These are phyloP conservation scores for Eustoma russellianum DNA, from an alignment of 257 asterid genomes.

Conservation along the genomic window DNA sequence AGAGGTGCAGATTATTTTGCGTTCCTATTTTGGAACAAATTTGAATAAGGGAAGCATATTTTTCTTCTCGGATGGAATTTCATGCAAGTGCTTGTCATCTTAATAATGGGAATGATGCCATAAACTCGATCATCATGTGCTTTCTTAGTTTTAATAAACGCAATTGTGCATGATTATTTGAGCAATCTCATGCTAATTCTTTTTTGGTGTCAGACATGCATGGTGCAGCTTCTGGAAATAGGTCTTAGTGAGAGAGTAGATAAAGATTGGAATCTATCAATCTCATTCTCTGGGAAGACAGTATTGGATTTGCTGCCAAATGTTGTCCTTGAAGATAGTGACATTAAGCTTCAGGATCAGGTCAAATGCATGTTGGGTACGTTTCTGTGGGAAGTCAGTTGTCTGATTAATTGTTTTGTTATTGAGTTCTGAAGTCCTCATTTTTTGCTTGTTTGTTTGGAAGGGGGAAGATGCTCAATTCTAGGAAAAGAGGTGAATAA, in stretches of 20 bases:
- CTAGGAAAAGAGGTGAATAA: slow-evolving; percentile 58
- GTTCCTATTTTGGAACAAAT: no score
- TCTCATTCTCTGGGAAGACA: slow-evolving; percentile 27
- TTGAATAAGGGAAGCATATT: no score
- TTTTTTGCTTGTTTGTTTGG: slow-evolving; percentile 9
- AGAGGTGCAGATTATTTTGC: no score
- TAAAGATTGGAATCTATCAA: slow-evolving; percentile 52
- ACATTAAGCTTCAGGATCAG: slow-evolving; percentile 40
- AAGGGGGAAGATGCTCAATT: slow-evolving; percentile 66
- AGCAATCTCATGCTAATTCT: slow-evolving; percentile 8
- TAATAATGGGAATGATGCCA: no score
- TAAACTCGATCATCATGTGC: no score
- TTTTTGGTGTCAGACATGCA: slow-evolving; percentile 38
- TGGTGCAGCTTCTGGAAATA: slow-evolving; percentile 67
- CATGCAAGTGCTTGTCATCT: no score
- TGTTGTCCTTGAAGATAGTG: slow-evolving; percentile 36
- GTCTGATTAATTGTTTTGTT: no score
- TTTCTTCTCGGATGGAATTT: no score
- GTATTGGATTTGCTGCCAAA: slow-evolving; percentile 43
- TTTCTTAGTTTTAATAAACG: no score
- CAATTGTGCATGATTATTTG: no score
- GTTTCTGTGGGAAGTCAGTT: slow-evolving; percentile 3
- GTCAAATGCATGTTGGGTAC: slow-evolving; percentile 74
- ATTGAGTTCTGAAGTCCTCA: not conserved
- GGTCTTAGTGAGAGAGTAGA: slow-evolving; percentile 51